Base-by-base conservation (phyloP, 2,329 filamentous ascomycete genomes). In the Xylaria digitata region DNA sequence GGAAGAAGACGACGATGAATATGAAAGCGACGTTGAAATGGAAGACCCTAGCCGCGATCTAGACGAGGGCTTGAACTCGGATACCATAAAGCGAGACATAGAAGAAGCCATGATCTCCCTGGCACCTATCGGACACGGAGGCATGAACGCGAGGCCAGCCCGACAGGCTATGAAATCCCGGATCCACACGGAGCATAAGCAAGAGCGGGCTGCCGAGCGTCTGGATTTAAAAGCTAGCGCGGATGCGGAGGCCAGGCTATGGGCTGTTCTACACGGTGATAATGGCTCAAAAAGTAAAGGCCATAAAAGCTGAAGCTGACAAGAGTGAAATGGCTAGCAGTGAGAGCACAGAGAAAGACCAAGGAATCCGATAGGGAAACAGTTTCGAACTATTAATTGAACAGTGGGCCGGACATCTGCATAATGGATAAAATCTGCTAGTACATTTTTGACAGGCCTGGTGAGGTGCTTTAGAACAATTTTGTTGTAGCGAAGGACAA, bases 31-130 rank as follows among this genome's bases (percentile, higher is more conserved):
- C 45, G 32, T 57, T 40, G 42, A 66, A 19, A 60, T 63, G 53
- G 15, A 64, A 56, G 77, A 79, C 42, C 43, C 74, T 32, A 74
- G 77, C 65, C 59, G 76, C 62, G 78, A 79, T 49, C 71, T 73
- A 23, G 58, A 60, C 49, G 50, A 57, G 23, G 65, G 65, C n/a
- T 7, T 67, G 17, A 57, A 67, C 46, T 4, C 48, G 34, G 61
- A 54, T 15, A 37, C 60, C 21, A 65, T 76, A 43, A 49, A 54
- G 8, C 56, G n/a, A 13, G 73, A 76, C 50, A 53, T 75, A 72
- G 48, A 65, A 62, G 76, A 78, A 63, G 76, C 75, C 2, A 63
- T 72, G 19, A 52, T 58, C 17, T 75, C 74, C 68, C 66, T 70
- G 0, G 65, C 70, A 13, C 53, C 66, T 0, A 43, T 13, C 5